Evolutionary conservation across 306 rosid genomes (phyloP).

Genomic region (Clitoria ternatea): DNA sequence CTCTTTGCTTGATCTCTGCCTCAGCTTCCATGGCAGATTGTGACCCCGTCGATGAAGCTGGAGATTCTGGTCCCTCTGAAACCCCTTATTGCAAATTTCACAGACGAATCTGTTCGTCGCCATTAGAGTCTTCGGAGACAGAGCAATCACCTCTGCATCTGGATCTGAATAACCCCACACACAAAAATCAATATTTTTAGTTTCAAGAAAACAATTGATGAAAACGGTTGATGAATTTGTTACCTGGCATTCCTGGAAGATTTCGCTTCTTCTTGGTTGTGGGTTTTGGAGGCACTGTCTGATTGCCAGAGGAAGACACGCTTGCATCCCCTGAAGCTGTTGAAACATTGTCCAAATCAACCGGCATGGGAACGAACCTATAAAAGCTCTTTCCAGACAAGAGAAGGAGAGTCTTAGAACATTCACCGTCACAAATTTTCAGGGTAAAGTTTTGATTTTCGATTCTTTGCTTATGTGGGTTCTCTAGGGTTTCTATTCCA

Average conservation of each 20-base stretch:
- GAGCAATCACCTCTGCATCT: conserved; percentile 89
- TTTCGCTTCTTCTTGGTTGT: conserved; percentile 72
- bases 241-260: conserved; percentile 98
- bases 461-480: neutral
- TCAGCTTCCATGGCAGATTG: conserved; percentile 90
- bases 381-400: neutral
- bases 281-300: conserved; percentile 50
- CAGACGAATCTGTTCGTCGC: conserved; percentile 90
- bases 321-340: conserved; percentile 88
- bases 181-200: neutral
- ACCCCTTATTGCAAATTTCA: conserved; percentile 93
- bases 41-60: conserved; percentile 95
- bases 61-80: conserved; percentile 95
- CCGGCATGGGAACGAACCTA: conserved; percentile 47
- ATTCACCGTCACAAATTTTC: conserved; percentile 33
- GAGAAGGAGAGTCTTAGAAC: conserved; percentile 32
- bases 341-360: conserved; percentile 73
- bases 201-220: conserved; percentile 32
- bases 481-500: conserved; percentile 37
- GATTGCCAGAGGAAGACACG: conserved; percentile 75
- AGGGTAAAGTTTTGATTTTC: conserved; percentile 25
- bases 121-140: conserved; percentile 82
- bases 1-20: conserved; percentile 79
- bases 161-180: conserved; percentile 71
- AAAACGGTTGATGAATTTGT: neutral